Evolutionary conservation across 2,329 filamentous ascomycete genomes (phyloP).

Genomic region (Exophiala phaeomuriformis): DNA sequence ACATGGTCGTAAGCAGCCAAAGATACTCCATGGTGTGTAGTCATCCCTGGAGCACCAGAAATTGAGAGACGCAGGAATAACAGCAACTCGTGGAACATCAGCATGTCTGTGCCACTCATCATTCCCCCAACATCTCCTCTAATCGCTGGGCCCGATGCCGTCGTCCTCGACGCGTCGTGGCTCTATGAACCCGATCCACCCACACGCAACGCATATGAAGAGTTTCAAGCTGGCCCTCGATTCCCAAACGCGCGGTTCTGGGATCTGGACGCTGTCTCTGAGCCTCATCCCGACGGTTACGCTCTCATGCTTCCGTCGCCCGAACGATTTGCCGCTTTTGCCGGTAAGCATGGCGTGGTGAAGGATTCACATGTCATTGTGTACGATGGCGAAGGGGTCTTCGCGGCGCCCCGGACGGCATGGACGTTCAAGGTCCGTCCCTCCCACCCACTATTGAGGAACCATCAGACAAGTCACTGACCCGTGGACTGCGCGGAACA

Average conservation of each 20-base stretch:
- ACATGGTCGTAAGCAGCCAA: too few species aligned
- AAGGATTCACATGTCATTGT: conserved; percentile 9
- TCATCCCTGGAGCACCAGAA: too few species aligned
- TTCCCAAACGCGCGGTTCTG: conserved; percentile 9
- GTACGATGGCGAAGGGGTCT: conserved; percentile 8
- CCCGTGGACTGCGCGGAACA: background rate
- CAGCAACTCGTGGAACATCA: background rate
- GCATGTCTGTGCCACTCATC: conserved; percentile 7
- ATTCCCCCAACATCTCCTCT: conserved; percentile 4
- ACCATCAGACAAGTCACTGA: background rate
- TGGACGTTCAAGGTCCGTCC: conserved; percentile 13
- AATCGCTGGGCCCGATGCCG: conserved; percentile 1
- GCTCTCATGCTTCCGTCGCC: conserved; percentile 7
- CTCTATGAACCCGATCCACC: conserved; percentile 11
- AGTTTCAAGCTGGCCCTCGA: conserved; percentile 10
- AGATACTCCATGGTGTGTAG: too few species aligned
- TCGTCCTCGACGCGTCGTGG: conserved; percentile 9
- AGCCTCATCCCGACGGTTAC: conserved; percentile 10
- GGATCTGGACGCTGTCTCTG: conserved; percentile 10
- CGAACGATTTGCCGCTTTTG: conserved; percentile 9
- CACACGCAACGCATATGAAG: conserved; percentile 9
- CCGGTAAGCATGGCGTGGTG: conserved; percentile 2
- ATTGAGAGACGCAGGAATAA: too few species aligned
- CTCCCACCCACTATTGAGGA: background rate
- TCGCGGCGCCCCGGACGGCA: conserved; percentile 6